Base-by-base conservation (phyloP, 176 grass and related monocot species). In the Zizania latifolia region DNA sequence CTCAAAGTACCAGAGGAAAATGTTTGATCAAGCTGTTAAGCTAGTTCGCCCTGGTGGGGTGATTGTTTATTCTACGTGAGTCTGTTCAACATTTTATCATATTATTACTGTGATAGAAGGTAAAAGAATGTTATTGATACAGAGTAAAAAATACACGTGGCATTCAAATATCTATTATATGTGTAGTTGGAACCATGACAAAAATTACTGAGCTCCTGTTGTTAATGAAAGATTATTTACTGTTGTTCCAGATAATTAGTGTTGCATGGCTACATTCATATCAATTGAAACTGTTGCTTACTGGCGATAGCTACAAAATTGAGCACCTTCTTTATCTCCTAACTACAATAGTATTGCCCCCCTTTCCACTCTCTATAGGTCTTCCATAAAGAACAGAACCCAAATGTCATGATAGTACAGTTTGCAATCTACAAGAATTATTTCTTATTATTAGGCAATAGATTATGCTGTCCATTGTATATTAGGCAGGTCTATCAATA, bases 31-130 rank as follows among this genome's bases (percentile, higher is more conserved):
- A 85, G 94, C 94, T 70, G 84, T 93, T 65, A 87, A 89, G 69
- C 82, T 97, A 61, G 94, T 97, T 81, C 90, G 78, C 44, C 78
- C 90, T 74, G 94, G 94, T 67, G 94, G 94, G 17, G 70, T 92
- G 62, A 89, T 97, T 85, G 86, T 97, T 35, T 97, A 97, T 86
- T 97, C 94, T 1, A 97, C 94, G 94, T 93, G 62, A 93, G 94
- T 85, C 58, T 77, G 33, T 34, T 72, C 40, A 69, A 58, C 44
- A 28, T 71, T 74, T 88, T 83, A 28, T 88, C 81, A 28, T 77
- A 57, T 21, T 76, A 19, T 40, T 65, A 58, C 6, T 50, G 12
- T 57, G 15, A 19, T 77, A 46, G 41, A 76, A 55, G 36, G 19
- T 62, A 26, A 37, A 55, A 58, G 46, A 22, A 13, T 51, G 46